Conservation (phyloP, 352 stramenopile species). For the Pythium guiyangense region DNA sequence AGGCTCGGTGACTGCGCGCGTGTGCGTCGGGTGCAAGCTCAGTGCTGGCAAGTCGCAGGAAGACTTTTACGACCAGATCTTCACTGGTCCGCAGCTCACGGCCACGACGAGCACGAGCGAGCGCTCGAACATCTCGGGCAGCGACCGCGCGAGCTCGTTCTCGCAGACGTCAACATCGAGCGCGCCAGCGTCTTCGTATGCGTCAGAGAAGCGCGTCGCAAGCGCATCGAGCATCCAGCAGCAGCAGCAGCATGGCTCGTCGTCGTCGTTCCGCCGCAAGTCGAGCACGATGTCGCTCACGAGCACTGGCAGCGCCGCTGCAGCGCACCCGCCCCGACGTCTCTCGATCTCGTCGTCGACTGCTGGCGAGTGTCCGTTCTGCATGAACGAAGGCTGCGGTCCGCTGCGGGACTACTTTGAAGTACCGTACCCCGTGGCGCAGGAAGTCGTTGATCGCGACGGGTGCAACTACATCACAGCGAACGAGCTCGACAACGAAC, state of each 20-base stretch:
- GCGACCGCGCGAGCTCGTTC: conserved; percentile 39
- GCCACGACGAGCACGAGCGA: conserved; percentile 13
- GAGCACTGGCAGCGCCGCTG: background rate
- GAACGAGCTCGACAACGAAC: conserved; percentile 67
- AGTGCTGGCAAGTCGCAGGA: conserved; percentile 59
- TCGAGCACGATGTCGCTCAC: conserved; percentile 44
- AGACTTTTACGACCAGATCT: conserved; percentile 81
- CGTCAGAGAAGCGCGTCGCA: conserved; percentile 26
- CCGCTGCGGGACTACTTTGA: conserved; percentile 63
- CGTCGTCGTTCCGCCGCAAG: conserved; percentile 35
- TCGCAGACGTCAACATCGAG: conserved; percentile 36
- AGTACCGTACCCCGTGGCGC: conserved; percentile 65
- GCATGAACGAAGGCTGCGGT: conserved; percentile 64
- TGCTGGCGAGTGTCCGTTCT: conserved; percentile 42
- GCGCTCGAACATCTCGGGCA: conserved; percentile 18
- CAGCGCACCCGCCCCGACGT: conserved; percentile 11
- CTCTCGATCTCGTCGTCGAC: conserved; percentile 12
- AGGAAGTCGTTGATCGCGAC: conserved; percentile 38
- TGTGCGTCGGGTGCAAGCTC: conserved; percentile 82
- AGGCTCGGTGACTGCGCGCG: conserved; percentile 50
- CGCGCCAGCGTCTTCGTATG: conserved; percentile 13
- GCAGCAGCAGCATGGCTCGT: conserved; percentile 3
- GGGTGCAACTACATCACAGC: conserved; percentile 53
- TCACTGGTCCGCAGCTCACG: conserved; percentile 38
- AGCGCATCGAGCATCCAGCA: conserved; percentile 25